Percentiles rank a stretch among this genome's conserved stretches.
Conservation (phyloP, 768 basidiomycete species). For the Favolaschia claudopus region DNA sequence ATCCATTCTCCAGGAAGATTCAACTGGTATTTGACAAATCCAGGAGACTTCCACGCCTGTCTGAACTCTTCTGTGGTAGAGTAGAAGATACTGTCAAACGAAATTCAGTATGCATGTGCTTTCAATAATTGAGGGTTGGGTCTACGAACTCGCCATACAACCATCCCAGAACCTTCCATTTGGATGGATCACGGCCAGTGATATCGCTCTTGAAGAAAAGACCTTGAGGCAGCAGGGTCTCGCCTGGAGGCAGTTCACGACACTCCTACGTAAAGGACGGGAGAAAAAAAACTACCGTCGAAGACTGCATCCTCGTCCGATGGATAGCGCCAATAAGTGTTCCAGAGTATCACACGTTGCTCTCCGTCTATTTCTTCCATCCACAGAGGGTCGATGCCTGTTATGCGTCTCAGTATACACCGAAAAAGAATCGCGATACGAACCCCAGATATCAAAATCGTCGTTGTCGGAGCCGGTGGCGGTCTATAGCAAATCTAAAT, state of each 20-base stretch:
- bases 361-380: slow-evolving; percentile 25
- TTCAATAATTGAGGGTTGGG: background rate
- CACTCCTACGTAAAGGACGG: background rate
- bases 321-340: slow-evolving; percentile 30
- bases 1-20: slow-evolving; percentile 29
- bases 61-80: slow-evolving; percentile 27
- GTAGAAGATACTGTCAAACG: slow-evolving; percentile 24
- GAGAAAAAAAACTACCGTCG: slow-evolving; percentile 4
- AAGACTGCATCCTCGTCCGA: slow-evolving; percentile 20
- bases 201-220: slow-evolving; percentile 33
- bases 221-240: slow-evolving; percentile 32
- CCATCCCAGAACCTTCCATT: slow-evolving; percentile 30
- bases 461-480: slow-evolving; percentile 28
- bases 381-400: slow-evolving; percentile 30
- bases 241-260: background rate
- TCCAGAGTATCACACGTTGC: slow-evolving; percentile 25
- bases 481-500: slow-evolving; percentile 17
- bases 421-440: background rate
- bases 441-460: slow-evolving; percentile 30
- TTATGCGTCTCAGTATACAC: background rate
- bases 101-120: background rate
- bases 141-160: slow-evolving; percentile 28
- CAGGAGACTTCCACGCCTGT: slow-evolving; percentile 27
- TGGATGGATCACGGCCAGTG: slow-evolving; percentile 28
- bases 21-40: slow-evolving; percentile 24